These are phyloP conservation scores for Telopea speciosissima DNA, from an alignment of 177 flowering plant genomes.

Conservation along the genomic window DNA sequence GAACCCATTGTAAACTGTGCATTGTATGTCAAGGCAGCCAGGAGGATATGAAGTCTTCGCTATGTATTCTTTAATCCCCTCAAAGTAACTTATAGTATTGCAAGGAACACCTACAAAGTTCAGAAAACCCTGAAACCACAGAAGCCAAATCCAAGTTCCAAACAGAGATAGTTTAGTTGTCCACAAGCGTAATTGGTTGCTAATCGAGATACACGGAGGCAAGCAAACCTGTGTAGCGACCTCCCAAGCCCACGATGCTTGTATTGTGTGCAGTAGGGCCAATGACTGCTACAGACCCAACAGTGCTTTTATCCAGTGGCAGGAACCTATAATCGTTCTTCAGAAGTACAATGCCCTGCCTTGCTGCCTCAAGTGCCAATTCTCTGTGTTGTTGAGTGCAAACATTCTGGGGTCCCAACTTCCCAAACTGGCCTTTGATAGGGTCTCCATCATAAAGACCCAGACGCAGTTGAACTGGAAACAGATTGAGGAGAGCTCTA, in stretches of 20 bases:
- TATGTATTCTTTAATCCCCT: conserved; percentile 39
- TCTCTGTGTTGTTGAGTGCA: conserved; percentile 56
- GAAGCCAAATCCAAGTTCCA: background rate
- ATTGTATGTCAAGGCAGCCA: conserved; percentile 65
- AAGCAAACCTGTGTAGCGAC: conserved; percentile 81
- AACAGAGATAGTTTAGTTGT: too few species aligned
- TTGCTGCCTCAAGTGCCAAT: conserved; percentile 84
- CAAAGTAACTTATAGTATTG: conserved; percentile 40
- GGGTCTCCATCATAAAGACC: conserved; percentile 85
- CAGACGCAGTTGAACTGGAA: conserved; percentile 67
- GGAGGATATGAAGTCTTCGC: conserved; percentile 33
- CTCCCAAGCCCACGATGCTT: conserved; percentile 46
- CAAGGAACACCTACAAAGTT: conserved; percentile 65
- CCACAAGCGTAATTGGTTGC: background rate
- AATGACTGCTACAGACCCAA: conserved; percentile 64
- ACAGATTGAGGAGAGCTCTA: conserved; percentile 70
- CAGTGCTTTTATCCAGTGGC: conserved; percentile 44
- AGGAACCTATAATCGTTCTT: conserved; percentile 68
- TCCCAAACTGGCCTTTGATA: conserved; percentile 43
- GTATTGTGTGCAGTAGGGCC: conserved; percentile 66
- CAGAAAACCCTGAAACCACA: background rate
- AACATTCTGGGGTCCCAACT: conserved; percentile 60
- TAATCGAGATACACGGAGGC: background rate
- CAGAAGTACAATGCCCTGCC: conserved; percentile 86
- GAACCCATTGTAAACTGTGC: conserved; percentile 44